phyloP scores from a whole-genome alignment of 2,329 filamentous ascomycete genomes.

The Anthostomella pinea region DNA sequence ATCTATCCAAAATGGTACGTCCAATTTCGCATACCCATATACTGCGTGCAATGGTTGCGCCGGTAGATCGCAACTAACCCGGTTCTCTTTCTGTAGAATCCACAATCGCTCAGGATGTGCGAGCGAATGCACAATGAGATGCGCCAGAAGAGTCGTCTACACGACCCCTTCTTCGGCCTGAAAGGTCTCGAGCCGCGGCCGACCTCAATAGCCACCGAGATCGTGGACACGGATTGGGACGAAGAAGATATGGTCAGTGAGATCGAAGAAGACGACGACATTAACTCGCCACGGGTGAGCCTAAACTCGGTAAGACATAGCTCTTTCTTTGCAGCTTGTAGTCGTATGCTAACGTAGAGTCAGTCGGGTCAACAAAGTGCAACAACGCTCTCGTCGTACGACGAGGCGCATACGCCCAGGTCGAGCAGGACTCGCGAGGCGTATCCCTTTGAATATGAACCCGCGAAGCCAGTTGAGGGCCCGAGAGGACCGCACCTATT shows the following conservation, averaged over 20 bases:
- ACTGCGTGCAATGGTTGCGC: background rate
- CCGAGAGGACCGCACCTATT: constrained; percentile 87
- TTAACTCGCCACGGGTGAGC: constrained; percentile 63
- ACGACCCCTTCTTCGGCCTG: constrained; percentile 61
- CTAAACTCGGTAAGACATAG: constrained; percentile 64
- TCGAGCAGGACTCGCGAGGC: constrained; percentile 59
- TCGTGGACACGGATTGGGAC: constrained; percentile 72
- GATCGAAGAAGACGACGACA: constrained; percentile 53
- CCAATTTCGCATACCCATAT: background rate
- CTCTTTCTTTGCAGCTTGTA: no score
- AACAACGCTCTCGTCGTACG: constrained; percentile 83
- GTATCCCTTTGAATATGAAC: constrained; percentile 59
- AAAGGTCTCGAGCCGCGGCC: constrained; percentile 57
- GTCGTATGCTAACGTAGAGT: constrained; percentile 10
- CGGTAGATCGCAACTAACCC: constrained; percentile 14
- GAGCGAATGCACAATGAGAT: constrained; percentile 46
- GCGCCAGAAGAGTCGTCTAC: constrained; percentile 47
- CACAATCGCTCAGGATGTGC: constrained; percentile 24
- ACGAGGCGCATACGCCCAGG: constrained; percentile 76
- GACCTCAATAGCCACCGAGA: constrained; percentile 70
- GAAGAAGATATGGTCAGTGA: constrained; percentile 62
- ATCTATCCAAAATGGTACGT: constrained; percentile 20
- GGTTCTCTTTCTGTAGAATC: constrained; percentile 21
- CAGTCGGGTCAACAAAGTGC: constrained; percentile 72
- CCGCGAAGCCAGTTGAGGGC: constrained; percentile 69